Evolutionary conservation across 352 stramenopile species (phyloP).

Genomic region (Phytophthora pluvialis): DNA sequence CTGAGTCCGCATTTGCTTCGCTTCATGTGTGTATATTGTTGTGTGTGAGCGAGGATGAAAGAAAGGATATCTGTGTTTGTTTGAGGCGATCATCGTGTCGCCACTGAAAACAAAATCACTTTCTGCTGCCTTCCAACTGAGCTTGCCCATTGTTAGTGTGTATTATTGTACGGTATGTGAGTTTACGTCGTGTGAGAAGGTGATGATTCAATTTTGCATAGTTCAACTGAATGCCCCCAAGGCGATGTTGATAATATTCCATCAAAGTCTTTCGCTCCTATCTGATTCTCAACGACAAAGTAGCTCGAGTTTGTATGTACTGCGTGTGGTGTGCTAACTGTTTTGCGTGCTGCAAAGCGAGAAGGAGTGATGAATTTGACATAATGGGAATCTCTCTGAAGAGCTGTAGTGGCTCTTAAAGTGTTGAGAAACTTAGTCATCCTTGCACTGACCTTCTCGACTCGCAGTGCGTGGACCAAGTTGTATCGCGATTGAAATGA

Average conservation of each 20-base stretch:
- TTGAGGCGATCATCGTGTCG: slow-evolving; percentile 57
- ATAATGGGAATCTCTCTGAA: slow-evolving; percentile 87
- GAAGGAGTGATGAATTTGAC: slow-evolving; percentile 81
- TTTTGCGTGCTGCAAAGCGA: slow-evolving; percentile 8
- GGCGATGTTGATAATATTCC: slow-evolving; percentile 63
- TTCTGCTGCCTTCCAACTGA: slow-evolving; percentile 90
- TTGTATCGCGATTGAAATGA: slow-evolving; percentile 60
- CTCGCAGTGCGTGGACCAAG: neutral
- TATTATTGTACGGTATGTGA: slow-evolving; percentile 4
- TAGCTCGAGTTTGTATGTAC: slow-evolving; percentile 4
- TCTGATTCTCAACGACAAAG: slow-evolving; percentile 65
- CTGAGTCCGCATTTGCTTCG: slow-evolving; percentile 55
- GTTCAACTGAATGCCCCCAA: slow-evolving; percentile 79
- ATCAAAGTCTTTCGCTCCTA: slow-evolving; percentile 89
- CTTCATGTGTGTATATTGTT: slow-evolving; percentile 11
- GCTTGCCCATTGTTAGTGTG: slow-evolving; percentile 40
- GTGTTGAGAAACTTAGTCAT: slow-evolving; percentile 76
- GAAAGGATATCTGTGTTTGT: slow-evolving; percentile 81
- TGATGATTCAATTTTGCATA: slow-evolving; percentile 82
- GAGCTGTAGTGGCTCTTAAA: slow-evolving; percentile 36
- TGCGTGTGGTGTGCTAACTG: slow-evolving; percentile 1
- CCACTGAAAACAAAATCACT: slow-evolving; percentile 79
- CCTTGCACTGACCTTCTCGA: slow-evolving; percentile 76
- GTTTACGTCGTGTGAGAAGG: slow-evolving; percentile 42
- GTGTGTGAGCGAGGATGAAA: slow-evolving; percentile 73